Evolutionary conservation across 1,139 yeast genomes (phyloP).

Genomic region (Pichia sp.): DNA sequence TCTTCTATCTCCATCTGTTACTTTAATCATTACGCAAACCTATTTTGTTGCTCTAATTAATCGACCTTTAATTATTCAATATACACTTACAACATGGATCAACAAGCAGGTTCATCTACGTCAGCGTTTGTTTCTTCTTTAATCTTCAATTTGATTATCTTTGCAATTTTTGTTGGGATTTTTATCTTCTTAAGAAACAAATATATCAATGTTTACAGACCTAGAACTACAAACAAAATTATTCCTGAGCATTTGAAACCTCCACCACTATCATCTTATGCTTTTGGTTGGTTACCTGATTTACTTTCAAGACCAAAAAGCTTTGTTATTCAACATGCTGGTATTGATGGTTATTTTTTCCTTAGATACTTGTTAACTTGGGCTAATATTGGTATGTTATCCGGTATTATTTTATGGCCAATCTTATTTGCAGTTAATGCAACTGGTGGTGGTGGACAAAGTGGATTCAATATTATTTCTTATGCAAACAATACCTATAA

Average conservation of each 20-base stretch:
- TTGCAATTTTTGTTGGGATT: conserved; percentile 44
- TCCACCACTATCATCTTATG: conserved; percentile 55
- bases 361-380: conserved; percentile 49
- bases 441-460: conserved; percentile 45
- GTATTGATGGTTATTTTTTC: conserved; percentile 69
- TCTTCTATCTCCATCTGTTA: background rate
- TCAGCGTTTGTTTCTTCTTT: conserved; percentile 60
- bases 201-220: conserved; percentile 60
- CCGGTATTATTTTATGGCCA: conserved; percentile 45
- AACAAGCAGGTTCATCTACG: conserved; percentile 44
- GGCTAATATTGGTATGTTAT: conserved; percentile 33
- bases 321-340: conserved; percentile 64
- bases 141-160: conserved; percentile 48
- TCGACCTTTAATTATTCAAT: background rate
- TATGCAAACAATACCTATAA: conserved; percentile 59
- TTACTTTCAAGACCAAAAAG: conserved; percentile 56
- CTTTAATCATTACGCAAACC: no score
- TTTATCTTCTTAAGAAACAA: conserved; percentile 51
- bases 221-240: conserved; percentile 52
- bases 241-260: conserved; percentile 58
- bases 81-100: background rate
- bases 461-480: conserved; percentile 72
- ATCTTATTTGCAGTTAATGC: conserved; percentile 63
- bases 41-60: background rate
- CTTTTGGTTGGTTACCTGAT: conserved; percentile 56